These are phyloP conservation scores for Yarrowia osloensis DNA, from an alignment of 805 yeast species.

Conservation along the genomic window DNA sequence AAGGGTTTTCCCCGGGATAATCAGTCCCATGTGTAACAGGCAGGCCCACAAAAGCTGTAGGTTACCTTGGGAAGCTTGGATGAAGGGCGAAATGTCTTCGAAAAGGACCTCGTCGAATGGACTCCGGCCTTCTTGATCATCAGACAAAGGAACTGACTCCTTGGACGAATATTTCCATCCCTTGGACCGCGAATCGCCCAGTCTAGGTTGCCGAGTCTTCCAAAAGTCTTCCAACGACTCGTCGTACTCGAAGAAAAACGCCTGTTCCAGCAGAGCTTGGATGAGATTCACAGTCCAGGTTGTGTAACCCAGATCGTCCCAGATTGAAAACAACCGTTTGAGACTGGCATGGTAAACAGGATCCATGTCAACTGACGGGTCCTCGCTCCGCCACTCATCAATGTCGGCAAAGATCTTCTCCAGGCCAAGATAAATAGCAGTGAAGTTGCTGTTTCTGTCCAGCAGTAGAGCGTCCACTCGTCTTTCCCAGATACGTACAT, in stretches of 20 bases:
- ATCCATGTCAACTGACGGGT: not conserved
- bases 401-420: not conserved
- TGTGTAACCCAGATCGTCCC: constrained; percentile 3
- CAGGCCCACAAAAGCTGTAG: constrained; percentile 1
- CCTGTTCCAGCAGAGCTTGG: not conserved
- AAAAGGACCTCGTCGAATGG: constrained; percentile 18
- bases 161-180: constrained; percentile 19
- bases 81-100: constrained; percentile 10
- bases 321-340: not conserved
- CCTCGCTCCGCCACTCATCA: not conserved
- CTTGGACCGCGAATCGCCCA: not conserved
- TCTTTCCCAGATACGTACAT: not conserved
- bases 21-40: not conserved
- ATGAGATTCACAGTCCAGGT: not conserved
- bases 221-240: constrained; percentile 6
- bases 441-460: not conserved
- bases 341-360: constrained; percentile 2
- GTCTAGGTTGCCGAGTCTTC: constrained; percentile 6
- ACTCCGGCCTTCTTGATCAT: not conserved
- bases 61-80: not conserved
- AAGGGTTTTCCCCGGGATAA: not conserved
- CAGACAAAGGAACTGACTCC: not conserved
- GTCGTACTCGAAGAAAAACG: not conserved
- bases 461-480: not conserved
- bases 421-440: not conserved